These are phyloP conservation scores for Rhodotorula diobovata DNA, from an alignment of 768 basidiomycete genomes.

Conservation along the genomic window DNA sequence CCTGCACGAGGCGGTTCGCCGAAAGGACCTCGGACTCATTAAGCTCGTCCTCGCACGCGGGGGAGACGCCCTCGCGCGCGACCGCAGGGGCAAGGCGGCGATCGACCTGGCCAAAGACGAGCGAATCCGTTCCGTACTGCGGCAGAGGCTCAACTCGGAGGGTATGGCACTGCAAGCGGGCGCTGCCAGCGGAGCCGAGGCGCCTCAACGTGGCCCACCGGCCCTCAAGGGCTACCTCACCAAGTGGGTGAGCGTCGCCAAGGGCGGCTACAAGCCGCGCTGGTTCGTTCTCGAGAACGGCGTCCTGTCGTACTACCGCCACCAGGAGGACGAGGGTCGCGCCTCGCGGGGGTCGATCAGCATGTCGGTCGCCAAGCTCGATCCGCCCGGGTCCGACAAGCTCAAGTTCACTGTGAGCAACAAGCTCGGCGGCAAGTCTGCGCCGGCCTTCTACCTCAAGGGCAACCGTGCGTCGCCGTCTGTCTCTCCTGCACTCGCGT, in stretches of 20 bases:
- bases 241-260: conserved; percentile 89
- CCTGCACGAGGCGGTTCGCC: conserved; percentile 77
- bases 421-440: conserved; percentile 42
- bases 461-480: conserved; percentile 42
- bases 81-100: conserved; percentile 66
- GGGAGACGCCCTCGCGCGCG: conserved; percentile 80
- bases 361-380: conserved; percentile 71
- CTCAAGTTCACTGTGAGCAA: conserved; percentile 76
- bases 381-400: conserved; percentile 52
- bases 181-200: neutral
- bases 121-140: conserved; percentile 70
- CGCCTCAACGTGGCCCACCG: conserved; percentile 41
- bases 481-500: neutral
- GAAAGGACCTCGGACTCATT: conserved; percentile 73
- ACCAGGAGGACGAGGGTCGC: conserved; percentile 81
- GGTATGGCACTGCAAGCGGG: conserved; percentile 11
- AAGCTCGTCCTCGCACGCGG: conserved; percentile 80
- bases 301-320: conserved; percentile 62
- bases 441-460: conserved; percentile 42
- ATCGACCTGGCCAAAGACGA: conserved; percentile 67
- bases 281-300: conserved; percentile 87
- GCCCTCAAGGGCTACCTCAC: conserved; percentile 68
- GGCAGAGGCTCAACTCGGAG: conserved; percentile 62
- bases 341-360: conserved; percentile 82
- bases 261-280: conserved; percentile 70